These are phyloP conservation scores for Ensete glaucum DNA, from an alignment of 176 grass and related monocot genomes.

Conservation along the genomic window DNA sequence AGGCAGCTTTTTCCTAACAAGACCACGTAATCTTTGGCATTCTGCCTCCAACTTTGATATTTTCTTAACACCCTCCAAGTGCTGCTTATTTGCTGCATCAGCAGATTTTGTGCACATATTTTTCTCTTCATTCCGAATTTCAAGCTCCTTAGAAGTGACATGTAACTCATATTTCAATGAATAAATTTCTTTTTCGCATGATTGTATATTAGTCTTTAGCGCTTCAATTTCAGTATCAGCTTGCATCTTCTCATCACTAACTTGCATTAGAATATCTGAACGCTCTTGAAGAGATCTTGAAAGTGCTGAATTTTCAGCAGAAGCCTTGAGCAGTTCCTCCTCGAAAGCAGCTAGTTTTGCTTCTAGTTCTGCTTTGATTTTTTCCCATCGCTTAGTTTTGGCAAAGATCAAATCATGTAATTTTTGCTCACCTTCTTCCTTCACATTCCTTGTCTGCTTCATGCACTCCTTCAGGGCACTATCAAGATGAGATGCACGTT, in stretches of 20 bases:
- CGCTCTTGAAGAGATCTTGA: conserved; percentile 78
- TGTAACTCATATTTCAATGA: conserved; percentile 90
- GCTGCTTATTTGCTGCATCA: conserved; percentile 93
- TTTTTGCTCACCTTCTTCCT: conserved; percentile 97
- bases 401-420: conserved; percentile 94
- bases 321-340: conserved; percentile 69
- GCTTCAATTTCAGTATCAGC: conserved; percentile 88
- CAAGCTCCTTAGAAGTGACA: conserved; percentile 88
- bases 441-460: conserved; percentile 91
- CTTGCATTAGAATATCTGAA: conserved; percentile 68
- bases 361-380: conserved; percentile 78
- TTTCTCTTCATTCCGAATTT: conserved; percentile 97
- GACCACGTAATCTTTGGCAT: conserved; percentile 87
- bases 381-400: conserved; percentile 96
- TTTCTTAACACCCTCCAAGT: conserved; percentile 88
- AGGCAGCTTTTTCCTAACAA: conserved; percentile 96
- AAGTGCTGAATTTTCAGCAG: conserved; percentile 84
- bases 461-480: conserved; percentile 98
- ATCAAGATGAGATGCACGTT: conserved; percentile 87
- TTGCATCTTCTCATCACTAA: conserved; percentile 77
- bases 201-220: conserved; percentile 68
- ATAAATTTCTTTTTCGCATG: conserved; percentile 74
- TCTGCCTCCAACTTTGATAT: conserved; percentile 95
- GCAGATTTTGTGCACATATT: conserved; percentile 92
- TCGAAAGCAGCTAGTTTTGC: conserved; percentile 72